These are phyloP conservation scores for Tuber umbilicatum DNA, from an alignment of 495 filamentous ascomycete genomes.

Conservation along the genomic window DNA sequence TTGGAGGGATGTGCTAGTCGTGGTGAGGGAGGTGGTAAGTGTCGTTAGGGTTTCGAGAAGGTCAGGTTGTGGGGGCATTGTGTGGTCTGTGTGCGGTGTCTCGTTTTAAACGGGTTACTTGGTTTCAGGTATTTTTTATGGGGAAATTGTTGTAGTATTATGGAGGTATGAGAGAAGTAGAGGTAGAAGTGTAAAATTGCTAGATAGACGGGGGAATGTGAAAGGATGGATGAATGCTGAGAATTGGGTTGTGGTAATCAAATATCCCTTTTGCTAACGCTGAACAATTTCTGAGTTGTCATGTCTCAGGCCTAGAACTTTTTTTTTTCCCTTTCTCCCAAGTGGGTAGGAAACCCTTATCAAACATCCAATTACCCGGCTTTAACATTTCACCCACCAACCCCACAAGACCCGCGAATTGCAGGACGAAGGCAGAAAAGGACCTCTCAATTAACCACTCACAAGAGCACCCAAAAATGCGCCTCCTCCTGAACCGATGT, in stretches of 20 bases:
- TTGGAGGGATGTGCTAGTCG: conserved; percentile 57
- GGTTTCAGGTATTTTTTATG: background rate
- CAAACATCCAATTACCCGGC: background rate
- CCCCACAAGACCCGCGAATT: background rate
- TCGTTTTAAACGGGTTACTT: background rate
- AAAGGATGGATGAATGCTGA: background rate
- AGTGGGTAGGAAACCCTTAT: background rate
- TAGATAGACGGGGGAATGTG: background rate
- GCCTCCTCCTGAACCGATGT: conserved; percentile 15
- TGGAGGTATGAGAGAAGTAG: background rate
- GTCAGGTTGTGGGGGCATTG: conserved; percentile 47
- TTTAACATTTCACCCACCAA: background rate
- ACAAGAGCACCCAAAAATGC: conserved; percentile 13
- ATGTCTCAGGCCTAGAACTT: background rate
- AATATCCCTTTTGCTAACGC: background rate
- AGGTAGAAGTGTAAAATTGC: background rate
- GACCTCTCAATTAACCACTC: background rate
- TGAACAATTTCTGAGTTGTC: background rate
- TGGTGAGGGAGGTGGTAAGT: conserved; percentile 57
- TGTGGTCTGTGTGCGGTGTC: background rate
- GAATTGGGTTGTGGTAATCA: background rate
- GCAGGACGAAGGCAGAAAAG: background rate
- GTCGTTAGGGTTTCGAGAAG: conserved; percentile 52
- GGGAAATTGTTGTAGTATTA: background rate
- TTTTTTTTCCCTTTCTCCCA: background rate